These are phyloP conservation scores for Pelargonium myrrhifolium DNA, from an alignment of 441 rosid genomes.

Conservation along the genomic window DNA sequence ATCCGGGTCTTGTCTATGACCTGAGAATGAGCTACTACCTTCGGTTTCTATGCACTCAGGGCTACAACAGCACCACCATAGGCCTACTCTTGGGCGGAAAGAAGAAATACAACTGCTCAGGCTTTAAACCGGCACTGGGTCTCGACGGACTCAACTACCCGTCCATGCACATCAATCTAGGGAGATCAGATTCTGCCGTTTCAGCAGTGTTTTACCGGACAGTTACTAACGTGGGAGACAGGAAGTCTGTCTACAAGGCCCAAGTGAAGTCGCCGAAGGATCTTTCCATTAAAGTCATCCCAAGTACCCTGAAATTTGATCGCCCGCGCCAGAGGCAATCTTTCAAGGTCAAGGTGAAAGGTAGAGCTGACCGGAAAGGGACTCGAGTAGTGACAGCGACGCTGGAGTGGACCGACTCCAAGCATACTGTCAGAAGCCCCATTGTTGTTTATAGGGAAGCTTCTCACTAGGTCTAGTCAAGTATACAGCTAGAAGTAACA, in stretches of 20 bases:
- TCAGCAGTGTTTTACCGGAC: conserved; percentile 40
- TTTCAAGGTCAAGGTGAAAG: conserved; percentile 48
- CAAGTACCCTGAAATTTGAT: conserved; percentile 28
- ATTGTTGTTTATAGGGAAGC: conserved; percentile 34
- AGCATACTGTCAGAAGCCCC: conserved; percentile 50
- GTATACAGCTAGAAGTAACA: background rate
- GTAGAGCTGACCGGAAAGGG: conserved; percentile 22
- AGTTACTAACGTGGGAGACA: conserved; percentile 37
- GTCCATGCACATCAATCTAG: conserved; percentile 42
- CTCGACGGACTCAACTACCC: conserved; percentile 59
- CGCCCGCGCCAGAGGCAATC: conserved; percentile 20
- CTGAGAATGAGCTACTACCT: conserved; percentile 30
- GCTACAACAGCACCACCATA: conserved; percentile 42
- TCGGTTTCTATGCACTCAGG: conserved; percentile 50
- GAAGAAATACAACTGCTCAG: conserved; percentile 45
- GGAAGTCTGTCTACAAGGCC: conserved; percentile 34
- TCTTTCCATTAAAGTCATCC: conserved; percentile 31
- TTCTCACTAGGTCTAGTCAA: background rate
- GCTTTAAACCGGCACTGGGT: conserved; percentile 36
- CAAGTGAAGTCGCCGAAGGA: conserved; percentile 35
- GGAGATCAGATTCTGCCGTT: conserved; percentile 14
- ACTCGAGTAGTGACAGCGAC: conserved; percentile 37
- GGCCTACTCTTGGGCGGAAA: conserved; percentile 36
- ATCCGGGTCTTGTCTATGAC: conserved; percentile 55
- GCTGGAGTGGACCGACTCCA: conserved; percentile 55